These are phyloP conservation scores for Striga hermonthica DNA, from an alignment of 305 asterid species.

Conservation along the genomic window DNA sequence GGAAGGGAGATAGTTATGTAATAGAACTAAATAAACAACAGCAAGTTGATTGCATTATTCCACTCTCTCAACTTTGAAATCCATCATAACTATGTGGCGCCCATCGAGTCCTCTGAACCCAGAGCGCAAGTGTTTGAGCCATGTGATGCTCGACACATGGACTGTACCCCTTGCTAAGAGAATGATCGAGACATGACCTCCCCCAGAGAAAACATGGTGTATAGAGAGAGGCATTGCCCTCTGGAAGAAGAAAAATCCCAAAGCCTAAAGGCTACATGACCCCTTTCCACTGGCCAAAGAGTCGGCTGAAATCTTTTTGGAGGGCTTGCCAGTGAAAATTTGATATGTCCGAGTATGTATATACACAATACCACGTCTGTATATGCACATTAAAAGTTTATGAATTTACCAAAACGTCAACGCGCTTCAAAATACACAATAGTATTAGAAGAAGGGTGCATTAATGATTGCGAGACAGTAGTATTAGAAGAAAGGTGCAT, in stretches of 20 bases:
- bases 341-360: too few species aligned
- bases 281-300: slow-evolving; percentile 95
- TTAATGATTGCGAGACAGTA: too few species aligned
- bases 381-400: too few species aligned
- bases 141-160: slow-evolving; percentile 56
- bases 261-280: slow-evolving; percentile 76
- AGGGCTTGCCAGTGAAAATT: slow-evolving; percentile 83
- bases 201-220: slow-evolving; percentile 84
- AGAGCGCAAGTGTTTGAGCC: slow-evolving; percentile 56
- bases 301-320: slow-evolving; percentile 84
- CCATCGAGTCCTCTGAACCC: slow-evolving; percentile 55
- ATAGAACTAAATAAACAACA: slow-evolving; percentile 55
- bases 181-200: slow-evolving; percentile 87
- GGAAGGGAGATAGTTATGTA: slow-evolving; percentile 71
- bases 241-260: slow-evolving; percentile 75
- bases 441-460: too few species aligned
- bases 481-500: too few species aligned
- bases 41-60: slow-evolving; percentile 53
- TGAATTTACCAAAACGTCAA: too few species aligned
- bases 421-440: too few species aligned
- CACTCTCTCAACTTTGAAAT: slow-evolving; percentile 67
- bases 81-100: slow-evolving; percentile 64
- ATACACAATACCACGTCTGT: too few species aligned
- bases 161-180: slow-evolving; percentile 94
- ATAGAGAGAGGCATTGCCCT: slow-evolving; percentile 92